These are phyloP conservation scores for Corymbia maculata DNA, from an alignment of 345 rosid species.

Conservation along the genomic window DNA sequence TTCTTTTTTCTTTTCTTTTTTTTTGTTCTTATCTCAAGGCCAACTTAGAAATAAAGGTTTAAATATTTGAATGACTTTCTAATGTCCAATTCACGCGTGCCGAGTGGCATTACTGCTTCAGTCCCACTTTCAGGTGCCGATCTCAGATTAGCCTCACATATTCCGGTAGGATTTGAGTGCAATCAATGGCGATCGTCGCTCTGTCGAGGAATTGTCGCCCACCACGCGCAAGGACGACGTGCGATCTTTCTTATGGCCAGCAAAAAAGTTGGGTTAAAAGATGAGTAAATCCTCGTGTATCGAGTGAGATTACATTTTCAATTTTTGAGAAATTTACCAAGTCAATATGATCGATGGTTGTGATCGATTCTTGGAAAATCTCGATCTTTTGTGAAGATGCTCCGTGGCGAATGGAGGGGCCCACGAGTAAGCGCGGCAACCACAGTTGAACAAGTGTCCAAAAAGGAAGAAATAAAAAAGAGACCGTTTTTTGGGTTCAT, in stretches of 20 bases:
- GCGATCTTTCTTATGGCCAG: background rate
- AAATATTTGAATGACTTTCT: background rate
- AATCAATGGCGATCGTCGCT: rapidly evolving
- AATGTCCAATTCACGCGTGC: background rate
- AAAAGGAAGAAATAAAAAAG: background rate
- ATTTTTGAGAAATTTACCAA: too few species aligned
- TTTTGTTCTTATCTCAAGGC: background rate
- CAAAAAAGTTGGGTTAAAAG: background rate
- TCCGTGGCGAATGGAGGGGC: background rate
- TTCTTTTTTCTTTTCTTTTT: too few species aligned
- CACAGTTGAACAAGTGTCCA: background rate
- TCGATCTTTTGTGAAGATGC: rapidly evolving
- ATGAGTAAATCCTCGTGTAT: background rate
- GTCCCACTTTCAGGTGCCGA: background rate
- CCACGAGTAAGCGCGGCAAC: background rate
- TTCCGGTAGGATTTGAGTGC: background rate
- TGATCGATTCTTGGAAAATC: rapidly evolving
- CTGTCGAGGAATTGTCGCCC: background rate
- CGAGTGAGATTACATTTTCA: background rate
- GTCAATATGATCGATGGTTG: rapidly evolving
- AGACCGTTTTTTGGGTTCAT: background rate
- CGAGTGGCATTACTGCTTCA: rapidly evolving
- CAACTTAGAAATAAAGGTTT: background rate
- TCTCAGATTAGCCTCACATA: background rate
- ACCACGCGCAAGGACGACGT: background rate